Evolutionary conservation across 345 rosid genomes (phyloP).

Genomic region (Melastoma malabathricum): DNA sequence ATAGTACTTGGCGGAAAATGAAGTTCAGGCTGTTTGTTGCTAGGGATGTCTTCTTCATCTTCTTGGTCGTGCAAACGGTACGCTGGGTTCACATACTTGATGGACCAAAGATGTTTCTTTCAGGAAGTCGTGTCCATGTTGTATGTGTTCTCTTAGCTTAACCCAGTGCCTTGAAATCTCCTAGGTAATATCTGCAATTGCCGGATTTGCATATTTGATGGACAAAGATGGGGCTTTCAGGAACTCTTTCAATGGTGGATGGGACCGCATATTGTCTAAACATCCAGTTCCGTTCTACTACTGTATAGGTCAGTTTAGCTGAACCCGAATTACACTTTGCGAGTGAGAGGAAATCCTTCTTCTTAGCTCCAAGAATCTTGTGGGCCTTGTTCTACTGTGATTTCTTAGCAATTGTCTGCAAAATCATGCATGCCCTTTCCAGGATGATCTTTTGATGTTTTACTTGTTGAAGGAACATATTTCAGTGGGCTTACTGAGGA

Average conservation of each 20-base stretch:
- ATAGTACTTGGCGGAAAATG: slow-evolving; percentile 77
- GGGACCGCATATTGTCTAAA: slow-evolving; percentile 83
- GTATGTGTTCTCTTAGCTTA: too few relatives aligned
- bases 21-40: slow-evolving; percentile 93
- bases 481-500: too few relatives aligned
- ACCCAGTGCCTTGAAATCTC: neutral
- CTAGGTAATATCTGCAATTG: slow-evolving; percentile 14
- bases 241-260: slow-evolving; percentile 79
- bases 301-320: slow-evolving; percentile 49
- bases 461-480: too few relatives aligned
- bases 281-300: slow-evolving; percentile 95
- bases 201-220: slow-evolving; percentile 76
- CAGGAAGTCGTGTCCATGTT: too few relatives aligned
- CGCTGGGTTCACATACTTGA: neutral
- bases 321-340: too few relatives aligned
- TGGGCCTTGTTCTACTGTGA: too few relatives aligned
- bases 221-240: slow-evolving; percentile 90
- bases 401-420: too few relatives aligned
- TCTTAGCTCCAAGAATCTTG: too few relatives aligned
- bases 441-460: too few relatives aligned
- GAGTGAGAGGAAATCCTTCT: too few relatives aligned
- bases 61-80: slow-evolving; percentile 81
- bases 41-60: slow-evolving; percentile 79
- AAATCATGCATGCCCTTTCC: too few relatives aligned
- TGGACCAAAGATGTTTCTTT: too few relatives aligned